A percentile compares a stretch with the other conserved stretches of the same genome.
phyloP scores from a whole-genome alignment of 768 basidiomycete genomes.

The Royoungia palumana region DNA sequence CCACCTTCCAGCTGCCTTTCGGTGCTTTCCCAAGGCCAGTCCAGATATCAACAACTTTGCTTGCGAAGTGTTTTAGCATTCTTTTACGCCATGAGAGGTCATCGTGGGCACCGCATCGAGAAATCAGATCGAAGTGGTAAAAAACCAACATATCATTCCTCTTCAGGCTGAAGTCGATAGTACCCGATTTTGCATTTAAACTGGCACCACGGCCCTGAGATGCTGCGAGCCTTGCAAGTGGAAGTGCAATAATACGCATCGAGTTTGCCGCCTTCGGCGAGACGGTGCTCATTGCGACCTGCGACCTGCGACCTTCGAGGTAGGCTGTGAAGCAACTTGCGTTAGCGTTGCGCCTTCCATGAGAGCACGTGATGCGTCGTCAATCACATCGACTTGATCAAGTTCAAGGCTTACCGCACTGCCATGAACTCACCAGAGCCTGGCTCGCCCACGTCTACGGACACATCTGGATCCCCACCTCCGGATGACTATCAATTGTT shows the following conservation, averaged over 20 bases:
- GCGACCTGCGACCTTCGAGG: background rate
- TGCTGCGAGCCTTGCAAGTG: conserved; percentile 31
- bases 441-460: conserved; percentile 34
- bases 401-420: background rate
- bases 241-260: conserved; percentile 49
- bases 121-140: conserved; percentile 38
- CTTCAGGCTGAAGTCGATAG: conserved; percentile 9
- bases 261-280: conserved; percentile 19
- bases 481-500: conserved; percentile 33
- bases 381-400: background rate
- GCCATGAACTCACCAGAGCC: conserved; percentile 38
- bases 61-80: conserved; percentile 44
- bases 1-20: conserved; percentile 70
- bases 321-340: too few species aligned
- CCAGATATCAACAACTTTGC: conserved; percentile 59
- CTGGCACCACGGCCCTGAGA: conserved; percentile 5
- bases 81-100: conserved; percentile 22
- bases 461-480: conserved; percentile 37
- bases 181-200: conserved; percentile 4
- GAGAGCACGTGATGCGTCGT: conserved; percentile 24
- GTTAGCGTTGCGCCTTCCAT: too few species aligned
- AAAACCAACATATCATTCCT: conserved; percentile 37
- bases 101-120: conserved; percentile 32
- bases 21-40: conserved; percentile 62
- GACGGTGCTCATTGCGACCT: conserved; percentile 12